Base-by-base conservation (phyloP, 1,284 basidiomycete genomes). In the Wallemia hederae region DNA sequence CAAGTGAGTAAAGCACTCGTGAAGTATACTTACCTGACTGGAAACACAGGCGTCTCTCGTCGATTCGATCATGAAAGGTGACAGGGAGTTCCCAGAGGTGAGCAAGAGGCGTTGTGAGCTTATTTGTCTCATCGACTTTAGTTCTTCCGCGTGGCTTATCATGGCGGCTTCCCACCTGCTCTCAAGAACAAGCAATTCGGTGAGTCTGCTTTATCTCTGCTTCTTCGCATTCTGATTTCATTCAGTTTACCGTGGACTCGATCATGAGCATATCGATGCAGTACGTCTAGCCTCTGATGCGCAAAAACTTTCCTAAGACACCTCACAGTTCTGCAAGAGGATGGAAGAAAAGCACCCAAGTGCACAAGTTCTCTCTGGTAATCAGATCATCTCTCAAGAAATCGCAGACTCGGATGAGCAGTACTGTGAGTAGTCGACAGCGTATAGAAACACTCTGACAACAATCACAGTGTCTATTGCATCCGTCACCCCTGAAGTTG, bases 71-170 rank as follows among this genome's bases (percentile, higher is more conserved):
- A 80, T 87, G 26, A 79, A 77, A 3, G 80, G 87, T 58, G 79
- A 83, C 64, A 78, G 88, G 33, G 84, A 85, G 64, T 88, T 87
- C 67, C 79, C 56, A 5, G 56, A 58, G 11, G 56, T 58, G 25
- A 14, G n/a, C n/a, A n/a, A n/a, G n/a, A n/a, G n/a, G n/a, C n/a
- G 39, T 27, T 28, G 27, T 9, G n/a, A 58, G 14, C 25, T 29
- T 28, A 26, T n/a, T 5, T 15, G 17, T 3, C 17, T 34, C 58
- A 58, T 2, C 19, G 14, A 58, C 14, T 85, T 3, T 85, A 89
- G 66, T 96, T 92, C 72, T 98, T 92, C 75, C 77, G 87, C 59
- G 87, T 97, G 15, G 83, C 85, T 1, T 92, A 90, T 72, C 89
- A 82, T 69, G 88, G 88, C n/a, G 81, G 80, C 65, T 92, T 90